A percentile compares a stretch with the other conserved stretches of the same genome.
Conservation (phyloP, 1,284 basidiomycete species). For the Spongispora temasekensis region DNA sequence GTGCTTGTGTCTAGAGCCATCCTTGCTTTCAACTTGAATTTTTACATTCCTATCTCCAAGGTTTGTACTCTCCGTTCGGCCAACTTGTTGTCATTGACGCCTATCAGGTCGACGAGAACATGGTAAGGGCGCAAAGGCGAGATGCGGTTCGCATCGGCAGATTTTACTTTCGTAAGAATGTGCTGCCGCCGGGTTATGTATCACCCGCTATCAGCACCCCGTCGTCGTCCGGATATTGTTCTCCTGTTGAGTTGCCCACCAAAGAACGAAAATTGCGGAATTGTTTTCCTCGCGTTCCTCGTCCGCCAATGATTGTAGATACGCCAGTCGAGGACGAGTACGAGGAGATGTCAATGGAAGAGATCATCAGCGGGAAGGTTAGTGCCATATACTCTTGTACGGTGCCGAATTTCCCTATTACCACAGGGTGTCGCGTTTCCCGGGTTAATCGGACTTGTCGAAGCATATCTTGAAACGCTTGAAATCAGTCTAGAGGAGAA, state of each 20-base stretch:
- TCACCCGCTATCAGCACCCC: conserved; percentile 41
- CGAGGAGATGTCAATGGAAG: conserved; percentile 88
- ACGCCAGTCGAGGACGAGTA: conserved; percentile 79
- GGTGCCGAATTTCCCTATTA: conserved; percentile 8
- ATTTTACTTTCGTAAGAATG: conserved; percentile 91
- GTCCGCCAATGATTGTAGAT: conserved; percentile 44
- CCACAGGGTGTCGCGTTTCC: conserved; percentile 68
- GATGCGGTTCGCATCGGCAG: conserved; percentile 74
- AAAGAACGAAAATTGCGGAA: conserved; percentile 71
- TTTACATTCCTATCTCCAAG: conserved; percentile 97
- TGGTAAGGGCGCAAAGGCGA: conserved; percentile 86
- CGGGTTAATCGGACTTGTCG: conserved; percentile 84
- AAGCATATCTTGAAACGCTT: conserved; percentile 86
- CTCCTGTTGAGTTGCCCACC: conserved; percentile 45
- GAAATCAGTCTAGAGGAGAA: conserved; percentile 73
- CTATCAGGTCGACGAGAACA: conserved; percentile 92
- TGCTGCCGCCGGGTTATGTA: conserved; percentile 64
- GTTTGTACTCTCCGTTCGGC: conserved; percentile 41
- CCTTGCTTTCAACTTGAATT: conserved; percentile 87
- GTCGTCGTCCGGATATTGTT: conserved; percentile 54
- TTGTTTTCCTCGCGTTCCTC: conserved; percentile 62
- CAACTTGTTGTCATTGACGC: background rate
- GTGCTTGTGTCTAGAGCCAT: conserved; percentile 95
- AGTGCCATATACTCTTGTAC: conserved; percentile 9
- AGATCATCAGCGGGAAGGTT: conserved; percentile 94